These are phyloP conservation scores for Xerocomus minutiporus DNA, from an alignment of 1,284 basidiomycete genomes.

Conservation along the genomic window DNA sequence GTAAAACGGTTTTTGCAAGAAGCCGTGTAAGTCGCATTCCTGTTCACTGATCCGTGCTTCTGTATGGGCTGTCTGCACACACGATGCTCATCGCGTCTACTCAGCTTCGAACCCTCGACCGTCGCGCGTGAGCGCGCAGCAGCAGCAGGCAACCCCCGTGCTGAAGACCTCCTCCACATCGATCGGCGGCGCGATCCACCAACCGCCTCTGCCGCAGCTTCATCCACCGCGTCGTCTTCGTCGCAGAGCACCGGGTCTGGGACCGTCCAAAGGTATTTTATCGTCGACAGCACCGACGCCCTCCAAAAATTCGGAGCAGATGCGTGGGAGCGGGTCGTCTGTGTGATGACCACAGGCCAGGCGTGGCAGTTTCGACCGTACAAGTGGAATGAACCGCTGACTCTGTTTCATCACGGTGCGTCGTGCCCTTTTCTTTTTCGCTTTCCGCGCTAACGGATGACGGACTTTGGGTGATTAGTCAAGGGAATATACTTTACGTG, in stretches of 20 bases:
- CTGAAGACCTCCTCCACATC: slow-evolving; percentile 82
- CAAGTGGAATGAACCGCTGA: slow-evolving; percentile 90
- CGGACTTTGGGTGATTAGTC: slow-evolving; percentile 43
- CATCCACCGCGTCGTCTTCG: background rate
- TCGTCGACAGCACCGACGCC: slow-evolving; percentile 92
- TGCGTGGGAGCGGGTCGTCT: slow-evolving; percentile 93
- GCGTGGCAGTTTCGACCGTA: slow-evolving; percentile 97
- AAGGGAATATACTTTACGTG: slow-evolving; percentile 92
- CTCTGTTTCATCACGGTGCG: slow-evolving; percentile 87
- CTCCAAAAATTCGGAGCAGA: slow-evolving; percentile 87
- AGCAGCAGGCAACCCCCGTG: slow-evolving; percentile 67
- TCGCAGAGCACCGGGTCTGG: slow-evolving; percentile 15
- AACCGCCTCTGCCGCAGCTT: slow-evolving; percentile 35
- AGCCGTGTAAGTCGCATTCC: slow-evolving; percentile 54
- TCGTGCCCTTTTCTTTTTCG: background rate
- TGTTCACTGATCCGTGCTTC: background rate
- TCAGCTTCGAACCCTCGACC: slow-evolving; percentile 76
- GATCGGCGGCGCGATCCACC: slow-evolving; percentile 71
- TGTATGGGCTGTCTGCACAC: background rate
- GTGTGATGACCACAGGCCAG: slow-evolving; percentile 94
- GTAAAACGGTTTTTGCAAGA: slow-evolving; percentile 92
- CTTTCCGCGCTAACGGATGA: background rate
- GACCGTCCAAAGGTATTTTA: slow-evolving; percentile 56
- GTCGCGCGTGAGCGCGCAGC: slow-evolving; percentile 65
- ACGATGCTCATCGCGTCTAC: background rate